A percentile compares a stretch with the other conserved stretches of the same genome.
These are phyloP conservation scores for Cladosporium sp. DNA, from an alignment of 2,329 filamentous ascomycete species.

Conservation along the genomic window DNA sequence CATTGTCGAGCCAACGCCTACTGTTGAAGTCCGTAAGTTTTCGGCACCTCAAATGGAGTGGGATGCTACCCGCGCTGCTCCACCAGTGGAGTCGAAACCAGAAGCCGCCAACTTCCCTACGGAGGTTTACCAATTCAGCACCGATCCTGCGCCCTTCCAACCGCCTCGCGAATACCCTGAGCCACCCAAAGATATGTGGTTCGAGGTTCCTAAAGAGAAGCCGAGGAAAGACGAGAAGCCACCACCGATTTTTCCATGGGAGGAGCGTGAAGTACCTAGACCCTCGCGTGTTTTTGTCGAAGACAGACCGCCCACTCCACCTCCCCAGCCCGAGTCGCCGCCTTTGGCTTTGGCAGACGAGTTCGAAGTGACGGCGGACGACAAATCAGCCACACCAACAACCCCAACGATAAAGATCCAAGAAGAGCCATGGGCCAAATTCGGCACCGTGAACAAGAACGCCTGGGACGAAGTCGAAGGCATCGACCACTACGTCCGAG, in stretches of 20 bases:
- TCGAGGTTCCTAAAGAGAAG: conserved; percentile 62
- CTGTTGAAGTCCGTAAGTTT: conserved; percentile 46
- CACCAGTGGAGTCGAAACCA: conserved; percentile 63
- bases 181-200: conserved; percentile 84
- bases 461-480: conserved; percentile 90
- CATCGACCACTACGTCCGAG: conserved; percentile 81
- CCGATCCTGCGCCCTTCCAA: conserved; percentile 67
- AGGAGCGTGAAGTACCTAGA: conserved; percentile 59
- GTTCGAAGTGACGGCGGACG: conserved; percentile 23
- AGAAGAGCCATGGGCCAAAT: conserved; percentile 64
- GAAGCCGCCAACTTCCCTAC: conserved; percentile 81
- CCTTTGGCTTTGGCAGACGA: conserved; percentile 22
- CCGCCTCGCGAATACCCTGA: conserved; percentile 74
- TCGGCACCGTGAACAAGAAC: conserved; percentile 61
- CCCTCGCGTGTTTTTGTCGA: conserved; percentile 63
- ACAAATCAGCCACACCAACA: conserved; percentile 17
- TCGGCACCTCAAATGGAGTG: conserved; percentile 57
- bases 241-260: conserved; percentile 86
- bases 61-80: conserved; percentile 58
- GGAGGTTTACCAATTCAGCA: conserved; percentile 77
- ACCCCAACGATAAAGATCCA: conserved; percentile 46
- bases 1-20: conserved; percentile 39
- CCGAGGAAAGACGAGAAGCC: conserved; percentile 56
- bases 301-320: conserved; percentile 34
- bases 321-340: conserved; percentile 17